Evolutionary conservation across 2,329 filamentous ascomycete species (phyloP), one percentile per base, ranked within the genome.

Genomic region (Leptographium radiaticola): DNA sequence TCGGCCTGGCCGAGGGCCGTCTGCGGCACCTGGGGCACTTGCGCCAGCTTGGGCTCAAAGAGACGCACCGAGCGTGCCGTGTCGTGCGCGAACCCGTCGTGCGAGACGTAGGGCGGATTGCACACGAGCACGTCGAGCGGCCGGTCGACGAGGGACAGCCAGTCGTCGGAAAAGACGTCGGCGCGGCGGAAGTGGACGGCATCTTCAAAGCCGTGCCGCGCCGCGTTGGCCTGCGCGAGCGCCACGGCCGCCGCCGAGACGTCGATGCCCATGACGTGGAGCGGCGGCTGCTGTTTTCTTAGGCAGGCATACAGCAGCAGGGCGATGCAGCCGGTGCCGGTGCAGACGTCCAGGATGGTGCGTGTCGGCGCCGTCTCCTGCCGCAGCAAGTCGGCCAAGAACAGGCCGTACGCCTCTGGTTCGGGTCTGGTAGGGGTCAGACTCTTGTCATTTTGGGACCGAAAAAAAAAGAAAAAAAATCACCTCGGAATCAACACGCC

Each of bases 81-180:
- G 18, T 79, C 78, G 42, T 68, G 75, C 42, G 74, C 68, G 62
- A 87, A 89, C 9, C 77, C 79, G 42, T 65, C 59, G 0, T 73
- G 70, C 2, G 89, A 94, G 51, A 97, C 84, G 65, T 97, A 97
- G 0, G 93, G 93, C 16, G 93, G 93, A 63, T 98, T 98, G 1
- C 86, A 86, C 39, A 93, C 78, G 1, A 98, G 68, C 5, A 97
- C 69, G 57, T 94, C 83, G 62, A 66, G 52, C 36, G 18, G 16
- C 10, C 16, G 3, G 39, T 44, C 18, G 20, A 34, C 33, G 0
- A 33, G 36, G 4, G 57, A 45, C 52, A 73, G 65, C 56, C 68
- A 69, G 38, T 60, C 62, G 16, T 74, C 67, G 8, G 64, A 62
- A 57, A 81, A 80, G 15, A 82, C 66, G 55, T 81, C 57, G 12